Evolutionary conservation across 148 eudicot species (phyloP).

Genomic region (Salicornia ramosissima): DNA sequence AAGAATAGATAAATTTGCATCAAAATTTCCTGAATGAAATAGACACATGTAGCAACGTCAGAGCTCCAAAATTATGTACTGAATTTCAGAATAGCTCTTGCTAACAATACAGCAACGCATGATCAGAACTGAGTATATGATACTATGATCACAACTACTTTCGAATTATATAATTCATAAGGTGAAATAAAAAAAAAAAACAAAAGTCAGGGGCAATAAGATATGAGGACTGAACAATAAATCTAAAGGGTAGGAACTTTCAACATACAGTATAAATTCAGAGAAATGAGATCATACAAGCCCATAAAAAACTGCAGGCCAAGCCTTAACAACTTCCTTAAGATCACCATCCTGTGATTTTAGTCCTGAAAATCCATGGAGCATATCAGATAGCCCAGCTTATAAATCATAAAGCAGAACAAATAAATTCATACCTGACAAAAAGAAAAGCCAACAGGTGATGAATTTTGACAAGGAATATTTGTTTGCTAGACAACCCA

Average conservation of each 20-base stretch:
- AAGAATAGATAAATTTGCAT: neutral
- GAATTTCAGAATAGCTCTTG: neutral
- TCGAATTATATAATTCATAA: neutral
- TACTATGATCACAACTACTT: neutral
- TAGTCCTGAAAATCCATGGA: constrained; percentile 30
- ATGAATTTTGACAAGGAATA: constrained; percentile 35
- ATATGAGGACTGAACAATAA: neutral
- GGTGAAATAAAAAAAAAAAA: neutral
- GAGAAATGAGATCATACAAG: constrained; percentile 42
- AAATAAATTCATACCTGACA: constrained; percentile 31
- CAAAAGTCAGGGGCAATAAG: neutral
- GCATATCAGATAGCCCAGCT: constrained; percentile 10
- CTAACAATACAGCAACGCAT: neutral
- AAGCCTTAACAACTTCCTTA: constrained; percentile 35
- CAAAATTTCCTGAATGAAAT: neutral
- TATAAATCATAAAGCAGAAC: constrained; percentile 15
- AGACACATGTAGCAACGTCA: neutral
- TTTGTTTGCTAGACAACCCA: constrained; percentile 38
- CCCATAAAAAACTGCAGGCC: constrained; percentile 43
- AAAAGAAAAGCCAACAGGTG: constrained; percentile 43
- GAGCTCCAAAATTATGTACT: neutral
- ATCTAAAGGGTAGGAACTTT: constrained; percentile 20
- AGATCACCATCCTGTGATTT: constrained; percentile 39
- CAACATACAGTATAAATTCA: constrained; percentile 30
- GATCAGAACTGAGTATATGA: no score